Conservation (phyloP, 2,329 filamentous ascomycete species). For the Exophiala phaeomuriformis region DNA sequence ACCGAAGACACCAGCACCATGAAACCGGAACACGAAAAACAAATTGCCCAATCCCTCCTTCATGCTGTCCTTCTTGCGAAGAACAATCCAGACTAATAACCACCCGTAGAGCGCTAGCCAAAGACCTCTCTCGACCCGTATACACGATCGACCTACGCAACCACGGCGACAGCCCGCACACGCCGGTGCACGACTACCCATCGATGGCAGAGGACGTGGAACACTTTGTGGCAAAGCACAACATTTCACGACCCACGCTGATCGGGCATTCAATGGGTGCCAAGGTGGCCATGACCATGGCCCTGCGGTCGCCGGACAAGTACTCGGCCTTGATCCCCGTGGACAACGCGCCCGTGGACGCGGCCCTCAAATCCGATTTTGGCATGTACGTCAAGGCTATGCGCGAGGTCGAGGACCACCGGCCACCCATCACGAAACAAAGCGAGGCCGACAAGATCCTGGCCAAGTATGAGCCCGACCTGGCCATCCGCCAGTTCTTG, state of each 20-base stretch:
- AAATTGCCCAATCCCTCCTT: not conserved
- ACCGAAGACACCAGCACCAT: conserved; percentile 1
- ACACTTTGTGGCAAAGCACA: conserved; percentile 66
- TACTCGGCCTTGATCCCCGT: conserved; percentile 71
- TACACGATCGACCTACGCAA: conserved; percentile 87
- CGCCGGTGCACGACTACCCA: conserved; percentile 66
- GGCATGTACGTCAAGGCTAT: conserved; percentile 75
- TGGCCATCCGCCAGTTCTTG: conserved; percentile 82
- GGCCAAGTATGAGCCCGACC: conserved; percentile 40
- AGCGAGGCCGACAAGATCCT: conserved; percentile 23
- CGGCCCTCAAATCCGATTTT: conserved; percentile 66
- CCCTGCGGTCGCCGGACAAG: conserved; percentile 60
- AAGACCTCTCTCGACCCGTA: conserved; percentile 70
- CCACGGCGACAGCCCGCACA: conserved; percentile 83
- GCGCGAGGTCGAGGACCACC: conserved; percentile 61
- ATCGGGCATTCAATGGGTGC: conserved; percentile 98
- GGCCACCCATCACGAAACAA: conserved; percentile 16
- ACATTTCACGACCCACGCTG: conserved; percentile 60
- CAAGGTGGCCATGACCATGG: conserved; percentile 84
- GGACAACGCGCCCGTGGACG: conserved; percentile 86
- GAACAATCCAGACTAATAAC: not conserved
- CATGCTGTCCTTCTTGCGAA: not conserved
- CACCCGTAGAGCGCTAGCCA: conserved; percentile 60
- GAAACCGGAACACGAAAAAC: not conserved
- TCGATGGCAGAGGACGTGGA: conserved; percentile 78